Base-by-base conservation (phyloP, 2,329 filamentous ascomycete genomes). In the Pseudogymnoascus sp. region DNA sequence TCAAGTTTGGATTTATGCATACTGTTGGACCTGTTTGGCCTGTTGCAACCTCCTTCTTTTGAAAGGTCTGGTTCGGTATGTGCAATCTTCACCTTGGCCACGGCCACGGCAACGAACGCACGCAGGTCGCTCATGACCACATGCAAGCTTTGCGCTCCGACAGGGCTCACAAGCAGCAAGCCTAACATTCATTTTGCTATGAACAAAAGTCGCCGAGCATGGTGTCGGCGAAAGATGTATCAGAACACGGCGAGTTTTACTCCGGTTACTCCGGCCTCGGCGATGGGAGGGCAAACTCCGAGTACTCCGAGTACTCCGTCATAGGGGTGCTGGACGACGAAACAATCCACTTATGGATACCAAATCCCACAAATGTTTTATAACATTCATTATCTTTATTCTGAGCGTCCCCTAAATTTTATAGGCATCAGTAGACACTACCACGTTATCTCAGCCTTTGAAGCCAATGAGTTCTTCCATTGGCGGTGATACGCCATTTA, bases 351-450 rank as follows among this genome's bases (percentile, higher is more conserved):
- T 40, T 40, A 10, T 15, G 37, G 37, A 6, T 39, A 40, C 37
- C 6, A 40, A 40, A 40, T 40, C 15, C 15, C 37, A 40, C 8
- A 40, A 40, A 66, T 61, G 70, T 54, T 26, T 39, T 15, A 59
- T 11, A 60, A 26, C 13, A 17, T 29, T 33, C 29, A 6, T 10
- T 10, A 6, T 15, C 15, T 33, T 26, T 60, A 26, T 39, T 17
- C 15, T 24, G 13, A 6, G 47, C 21, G 35, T 41, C 37, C 37
- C 8, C 17, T 17, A 15, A 47, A 8, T 40, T 37, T 8, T 61
- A 11, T 60, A 57, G 57, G 61, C 61, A 15, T 31, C 61, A 35
- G 33, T 60, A 24, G 61, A 62, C 31, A 60, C 59, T 54, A 62
- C 17, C 21, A 62, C 61, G 17, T 60, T 62, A 57, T 50, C 61